Conservation (phyloP, 2,329 filamentous ascomycete genomes). For the Arthrobotrys musiformis region DNA sequence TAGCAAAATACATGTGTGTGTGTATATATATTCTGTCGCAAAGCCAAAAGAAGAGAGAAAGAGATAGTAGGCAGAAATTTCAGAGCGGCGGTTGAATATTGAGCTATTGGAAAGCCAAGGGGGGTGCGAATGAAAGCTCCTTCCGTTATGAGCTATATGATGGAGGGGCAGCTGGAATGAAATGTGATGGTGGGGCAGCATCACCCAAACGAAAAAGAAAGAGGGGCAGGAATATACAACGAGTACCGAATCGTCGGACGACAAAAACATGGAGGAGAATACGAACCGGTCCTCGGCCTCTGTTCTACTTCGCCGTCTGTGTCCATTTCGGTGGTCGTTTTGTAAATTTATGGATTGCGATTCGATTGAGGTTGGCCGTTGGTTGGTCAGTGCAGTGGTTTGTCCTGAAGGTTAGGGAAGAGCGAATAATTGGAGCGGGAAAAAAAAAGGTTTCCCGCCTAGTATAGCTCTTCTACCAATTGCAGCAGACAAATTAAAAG, state of each 20-base stretch:
- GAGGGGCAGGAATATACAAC: no score
- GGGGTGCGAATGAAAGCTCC: slow-evolving; percentile 6
- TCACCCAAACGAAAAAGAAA: slow-evolving; percentile 1
- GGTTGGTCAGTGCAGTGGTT: not conserved
- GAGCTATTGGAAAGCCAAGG: no score
- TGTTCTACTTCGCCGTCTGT: slow-evolving; percentile 34
- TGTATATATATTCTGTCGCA: no score
- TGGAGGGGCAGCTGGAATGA: slow-evolving; percentile 40
- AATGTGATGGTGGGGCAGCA: slow-evolving; percentile 29
- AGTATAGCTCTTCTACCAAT: no score
- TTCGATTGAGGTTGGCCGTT: slow-evolving; percentile 5
- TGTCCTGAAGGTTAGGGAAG: no score
- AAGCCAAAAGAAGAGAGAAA: not conserved
- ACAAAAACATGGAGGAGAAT: not conserved
- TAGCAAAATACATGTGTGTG: no score
- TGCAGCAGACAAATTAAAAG: no score
- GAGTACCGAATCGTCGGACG: slow-evolving; percentile 15
- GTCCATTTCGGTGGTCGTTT: slow-evolving; percentile 19
- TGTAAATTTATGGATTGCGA: no score
- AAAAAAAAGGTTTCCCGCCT: no score
- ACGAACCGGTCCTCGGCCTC: slow-evolving; percentile 42
- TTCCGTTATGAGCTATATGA: slow-evolving; percentile 17
- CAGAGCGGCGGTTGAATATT: no score
- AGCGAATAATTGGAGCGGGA: not conserved
- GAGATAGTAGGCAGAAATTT: not conserved